Base-by-base conservation (phyloP, 208 protist species). In the Acanthamoeba quina region DNA sequence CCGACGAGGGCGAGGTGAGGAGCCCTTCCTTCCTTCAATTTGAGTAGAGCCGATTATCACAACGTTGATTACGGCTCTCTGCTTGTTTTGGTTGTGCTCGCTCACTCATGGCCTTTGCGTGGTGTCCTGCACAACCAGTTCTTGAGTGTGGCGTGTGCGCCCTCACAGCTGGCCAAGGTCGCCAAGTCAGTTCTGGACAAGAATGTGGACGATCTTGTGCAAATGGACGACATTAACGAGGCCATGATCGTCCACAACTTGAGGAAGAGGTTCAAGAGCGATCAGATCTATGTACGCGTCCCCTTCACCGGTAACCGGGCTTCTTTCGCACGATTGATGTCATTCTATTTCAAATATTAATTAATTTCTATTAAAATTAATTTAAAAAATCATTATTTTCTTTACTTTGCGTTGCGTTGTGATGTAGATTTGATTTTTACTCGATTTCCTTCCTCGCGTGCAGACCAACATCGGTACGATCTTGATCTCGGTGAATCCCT, bases 221-320 rank as follows among this genome's bases (percentile, higher is more conserved):
- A 56, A 24, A 92, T 97, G 83, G 94, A 64, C 92, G 95, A 97
- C 95, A 89, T 97, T 10, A 96, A 97, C 52, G 96, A 97, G 80
- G 89, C 96, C 44, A 95, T 95, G 41, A 95, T 97, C 19, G 47
- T 97, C 37, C 94, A 97, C 93, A 97, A 96, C 76, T 64, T 97
- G 26, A 70, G 68, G 19, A 94, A 72, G 66, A 94, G 96, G 64
- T 97, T 96, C 91, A 72, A 34, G 54, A 47, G 85, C 15, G 76
- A 83, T 52, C 66, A 82, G 17, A 96, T 97, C 62, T 97, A 97
- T 93, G 96, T 95, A 80, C 72, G 44, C 15, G 3, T 64, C 58
- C 58, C 15, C 21, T 64, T n/a, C 58, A 64, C 29, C 58, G 58
- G 58, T 64, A 29, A n/a, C 58, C 58, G 58, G 58, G 58, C 58